These are phyloP conservation scores for Zalerion maritima DNA, from an alignment of 495 filamentous ascomycete genomes.

Conservation along the genomic window DNA sequence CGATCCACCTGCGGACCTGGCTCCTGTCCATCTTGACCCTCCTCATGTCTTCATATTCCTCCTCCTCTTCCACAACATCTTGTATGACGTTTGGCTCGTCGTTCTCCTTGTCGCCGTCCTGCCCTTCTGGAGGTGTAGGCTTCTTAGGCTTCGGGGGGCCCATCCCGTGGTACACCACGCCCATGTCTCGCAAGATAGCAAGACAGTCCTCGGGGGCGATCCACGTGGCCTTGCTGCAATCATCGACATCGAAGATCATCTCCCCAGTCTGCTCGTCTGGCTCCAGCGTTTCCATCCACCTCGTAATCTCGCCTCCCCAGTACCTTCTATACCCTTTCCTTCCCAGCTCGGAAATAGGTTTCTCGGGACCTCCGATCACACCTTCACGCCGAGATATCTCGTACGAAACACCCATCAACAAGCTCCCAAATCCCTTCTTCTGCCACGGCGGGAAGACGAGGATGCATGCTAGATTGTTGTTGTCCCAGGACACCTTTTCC, in stretches of 20 bases:
- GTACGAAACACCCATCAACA: slow-evolving; percentile 89
- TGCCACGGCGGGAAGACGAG: slow-evolving; percentile 94
- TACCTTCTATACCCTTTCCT: slow-evolving; percentile 64
- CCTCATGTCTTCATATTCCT: slow-evolving; percentile 16
- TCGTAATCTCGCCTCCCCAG: slow-evolving; percentile 69
- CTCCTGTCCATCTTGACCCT: slow-evolving; percentile 39
- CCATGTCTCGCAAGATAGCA: slow-evolving; percentile 63
- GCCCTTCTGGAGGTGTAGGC: too few species aligned
- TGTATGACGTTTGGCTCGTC: neutral
- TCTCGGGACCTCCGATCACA: slow-evolving; percentile 82
- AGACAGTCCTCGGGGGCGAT: slow-evolving; percentile 74
- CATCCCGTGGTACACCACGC: slow-evolving; percentile 43
- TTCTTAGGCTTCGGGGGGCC: slow-evolving; percentile 28
- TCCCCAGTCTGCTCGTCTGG: slow-evolving; percentile 8
- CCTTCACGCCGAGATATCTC: slow-evolving; percentile 77
- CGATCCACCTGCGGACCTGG: slow-evolving; percentile 39
- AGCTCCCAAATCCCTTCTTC: slow-evolving; percentile 68
- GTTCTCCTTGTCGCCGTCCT: slow-evolving; percentile 5
- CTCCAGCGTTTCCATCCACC: slow-evolving; percentile 41
- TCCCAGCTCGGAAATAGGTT: slow-evolving; percentile 75
- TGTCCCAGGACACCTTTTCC: slow-evolving; percentile 97
- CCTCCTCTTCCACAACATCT: slow-evolving; percentile 10
- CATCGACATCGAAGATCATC: slow-evolving; percentile 21
- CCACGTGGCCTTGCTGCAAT: slow-evolving; percentile 47
- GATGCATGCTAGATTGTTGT: slow-evolving; percentile 96